Evolutionary conservation across 768 basidiomycete genomes (phyloP).

Genomic region (Boletus coccyginus): DNA sequence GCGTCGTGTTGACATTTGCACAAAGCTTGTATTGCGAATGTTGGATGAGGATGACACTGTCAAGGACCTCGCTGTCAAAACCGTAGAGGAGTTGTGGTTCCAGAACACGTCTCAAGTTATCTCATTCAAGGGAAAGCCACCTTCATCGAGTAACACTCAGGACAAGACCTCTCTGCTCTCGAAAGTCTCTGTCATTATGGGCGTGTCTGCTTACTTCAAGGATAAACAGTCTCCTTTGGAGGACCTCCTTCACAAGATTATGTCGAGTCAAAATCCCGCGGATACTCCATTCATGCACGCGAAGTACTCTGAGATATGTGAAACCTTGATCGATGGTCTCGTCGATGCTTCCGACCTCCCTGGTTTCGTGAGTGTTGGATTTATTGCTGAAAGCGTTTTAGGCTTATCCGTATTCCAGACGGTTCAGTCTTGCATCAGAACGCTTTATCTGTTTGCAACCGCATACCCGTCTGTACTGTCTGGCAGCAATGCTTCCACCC

Average conservation of each 20-base stretch:
- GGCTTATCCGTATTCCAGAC: slow-evolving; percentile 44
- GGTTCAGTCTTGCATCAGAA: slow-evolving; percentile 79
- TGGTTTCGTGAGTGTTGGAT: slow-evolving; percentile 57
- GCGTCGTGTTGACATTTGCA: slow-evolving; percentile 76
- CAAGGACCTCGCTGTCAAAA: slow-evolving; percentile 88
- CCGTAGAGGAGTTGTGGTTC: slow-evolving; percentile 92
- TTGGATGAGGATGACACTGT: slow-evolving; percentile 93
- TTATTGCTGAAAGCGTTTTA: not conserved
- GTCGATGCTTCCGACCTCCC: slow-evolving; percentile 83
- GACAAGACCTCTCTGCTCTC: slow-evolving; percentile 56
- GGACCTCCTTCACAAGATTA: slow-evolving; percentile 80
- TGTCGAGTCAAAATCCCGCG: slow-evolving; percentile 62
- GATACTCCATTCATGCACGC: slow-evolving; percentile 53
- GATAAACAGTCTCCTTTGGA: slow-evolving; percentile 85
- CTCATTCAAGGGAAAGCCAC: slow-evolving; percentile 38
- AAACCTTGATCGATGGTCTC: slow-evolving; percentile 80
- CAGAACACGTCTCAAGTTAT: slow-evolving; percentile 35
- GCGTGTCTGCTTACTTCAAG: slow-evolving; percentile 75
- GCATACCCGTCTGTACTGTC: slow-evolving; percentile 87
- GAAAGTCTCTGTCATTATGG: slow-evolving; percentile 83
- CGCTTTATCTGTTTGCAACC: slow-evolving; percentile 77
- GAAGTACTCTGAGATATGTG: slow-evolving; percentile 80
- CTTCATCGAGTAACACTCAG: slow-evolving; percentile 30
- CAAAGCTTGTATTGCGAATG: slow-evolving; percentile 78
- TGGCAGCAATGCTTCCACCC: slow-evolving; percentile 74